Percentiles rank a stretch among this genome's conserved stretches.
These are phyloP conservation scores for Myriangium duriaei DNA, from an alignment of 2,329 filamentous ascomycete species.

Conservation along the genomic window DNA sequence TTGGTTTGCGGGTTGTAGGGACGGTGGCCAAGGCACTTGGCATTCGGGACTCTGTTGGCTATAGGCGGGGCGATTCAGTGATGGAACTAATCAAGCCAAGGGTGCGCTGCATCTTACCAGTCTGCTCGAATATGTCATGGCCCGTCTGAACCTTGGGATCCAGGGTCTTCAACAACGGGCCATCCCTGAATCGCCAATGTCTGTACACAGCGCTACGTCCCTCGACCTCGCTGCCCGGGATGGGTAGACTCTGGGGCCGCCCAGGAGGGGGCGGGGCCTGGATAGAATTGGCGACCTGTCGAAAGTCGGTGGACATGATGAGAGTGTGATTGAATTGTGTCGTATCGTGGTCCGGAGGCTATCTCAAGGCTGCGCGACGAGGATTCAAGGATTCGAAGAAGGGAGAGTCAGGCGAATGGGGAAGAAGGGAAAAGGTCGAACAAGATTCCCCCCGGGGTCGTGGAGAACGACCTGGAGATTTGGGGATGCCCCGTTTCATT, in stretches of 20 bases:
- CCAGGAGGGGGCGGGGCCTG: slow-evolving; percentile 56
- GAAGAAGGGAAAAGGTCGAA: too few species aligned
- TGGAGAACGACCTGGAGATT: too few species aligned
- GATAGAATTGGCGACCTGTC: slow-evolving; percentile 24
- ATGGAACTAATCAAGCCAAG: background rate
- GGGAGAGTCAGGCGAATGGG: too few species aligned
- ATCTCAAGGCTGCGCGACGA: too few species aligned
- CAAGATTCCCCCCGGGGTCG: too few species aligned
- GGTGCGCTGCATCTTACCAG: slow-evolving; percentile 28
- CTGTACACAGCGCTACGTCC: slow-evolving; percentile 69
- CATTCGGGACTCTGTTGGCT: slow-evolving; percentile 50
- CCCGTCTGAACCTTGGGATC: slow-evolving; percentile 58
- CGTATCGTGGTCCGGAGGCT: too few species aligned
- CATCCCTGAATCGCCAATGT: slow-evolving; percentile 65
- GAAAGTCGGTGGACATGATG: slow-evolving; percentile 6
- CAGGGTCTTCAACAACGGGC: slow-evolving; percentile 52
- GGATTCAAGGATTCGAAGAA: too few species aligned
- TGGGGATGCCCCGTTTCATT: too few species aligned
- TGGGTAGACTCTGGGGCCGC: slow-evolving; percentile 61
- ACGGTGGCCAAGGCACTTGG: slow-evolving; percentile 17
- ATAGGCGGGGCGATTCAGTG: slow-evolving; percentile 3
- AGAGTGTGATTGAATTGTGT: background rate
- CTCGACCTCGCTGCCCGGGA: slow-evolving; percentile 62
- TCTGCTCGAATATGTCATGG: slow-evolving; percentile 68
- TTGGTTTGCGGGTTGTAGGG: slow-evolving; percentile 11